Conservation (phyloP, 2,329 filamentous ascomycete species). For the Paecilomyces sp. region DNA sequence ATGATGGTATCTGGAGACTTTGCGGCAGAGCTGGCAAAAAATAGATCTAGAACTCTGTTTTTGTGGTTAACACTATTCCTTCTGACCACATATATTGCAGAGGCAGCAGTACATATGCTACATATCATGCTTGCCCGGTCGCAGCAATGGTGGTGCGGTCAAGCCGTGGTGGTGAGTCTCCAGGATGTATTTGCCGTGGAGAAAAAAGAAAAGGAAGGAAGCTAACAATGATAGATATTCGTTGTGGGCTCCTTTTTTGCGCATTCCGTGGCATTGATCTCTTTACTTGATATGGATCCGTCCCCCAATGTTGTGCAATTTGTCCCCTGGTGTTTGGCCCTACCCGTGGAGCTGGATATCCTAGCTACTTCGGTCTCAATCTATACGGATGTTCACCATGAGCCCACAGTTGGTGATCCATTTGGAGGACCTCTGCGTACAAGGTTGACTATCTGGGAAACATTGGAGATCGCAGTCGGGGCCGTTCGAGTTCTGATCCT, state of each 20-base stretch:
- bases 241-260: slow-evolving; percentile 78
- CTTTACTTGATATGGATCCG: slow-evolving; percentile 73
- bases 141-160: slow-evolving; percentile 74
- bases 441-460: slow-evolving; percentile 37
- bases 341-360: slow-evolving; percentile 67
- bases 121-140: slow-evolving; percentile 63
- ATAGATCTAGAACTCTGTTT: slow-evolving; percentile 58
- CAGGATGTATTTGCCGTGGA: not conserved
- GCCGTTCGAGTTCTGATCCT: slow-evolving; percentile 64
- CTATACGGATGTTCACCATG: slow-evolving; percentile 61
- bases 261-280: slow-evolving; percentile 77
- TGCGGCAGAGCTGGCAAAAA: slow-evolving; percentile 51
- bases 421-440: slow-evolving; percentile 34
- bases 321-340: slow-evolving; percentile 66
- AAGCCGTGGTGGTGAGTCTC: slow-evolving; percentile 62
- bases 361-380: slow-evolving; percentile 61
- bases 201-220: too few species aligned
- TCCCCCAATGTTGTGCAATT: slow-evolving; percentile 76
- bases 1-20: slow-evolving; percentile 42
- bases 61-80: slow-evolving; percentile 70
- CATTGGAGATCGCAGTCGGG: slow-evolving; percentile 46
- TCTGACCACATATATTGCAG: slow-evolving; percentile 69
- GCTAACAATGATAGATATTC: slow-evolving; percentile 58
- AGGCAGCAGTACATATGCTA: slow-evolving; percentile 63
- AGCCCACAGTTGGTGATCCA: slow-evolving; percentile 48